Base-by-base conservation (phyloP, 495 filamentous ascomycete species). In the Xylaria scruposa region DNA sequence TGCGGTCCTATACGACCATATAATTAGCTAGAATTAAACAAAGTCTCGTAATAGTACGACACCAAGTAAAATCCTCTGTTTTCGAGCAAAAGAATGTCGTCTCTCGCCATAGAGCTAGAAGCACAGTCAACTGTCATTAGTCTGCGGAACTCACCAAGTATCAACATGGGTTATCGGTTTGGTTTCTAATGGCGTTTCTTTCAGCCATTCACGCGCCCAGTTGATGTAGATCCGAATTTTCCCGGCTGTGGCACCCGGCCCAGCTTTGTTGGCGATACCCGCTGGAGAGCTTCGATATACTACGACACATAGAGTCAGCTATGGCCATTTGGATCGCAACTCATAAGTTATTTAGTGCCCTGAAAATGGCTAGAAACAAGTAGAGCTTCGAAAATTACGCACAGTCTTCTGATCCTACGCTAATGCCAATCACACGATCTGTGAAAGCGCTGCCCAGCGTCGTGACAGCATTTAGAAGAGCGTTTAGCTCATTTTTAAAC, bases 131-230 rank as follows among this genome's bases (percentile, higher is more conserved):
- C 5, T n/a, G 3, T n/a, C 51, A 42, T 21, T 13, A 8, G 44
- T 31, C 4, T 33, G 65, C 15, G n/a, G 31, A 17, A 66, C 76
- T 67, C 9, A 78, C 92, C 93, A 95, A 73, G 92, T 94, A 82
- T 95, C 93, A 78, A 93, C 93, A 80, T 94, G 91, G 40, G 92
- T 92, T 74, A 95, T 84, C 7, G 88, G 80, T 65, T 83, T 85
- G 54, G 80, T 78, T 65, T 82, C 84, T 61, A 90, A 79, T 58
- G 71, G 67, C 49, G 90, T 91, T 65, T 85, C 84, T 21, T 82
- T 76, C 73, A 93, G 83, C 76, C 85, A 81, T 31, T 80, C 74
- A 59, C 87, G 82, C 73, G 88, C 82, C 79, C 89, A 81, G 44
- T 85, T 79, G 80, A 94, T 92, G 80, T 89, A 91, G 29, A 78